Conservation (phyloP, 768 basidiomycete genomes). For the Wakefieldia striispora region DNA sequence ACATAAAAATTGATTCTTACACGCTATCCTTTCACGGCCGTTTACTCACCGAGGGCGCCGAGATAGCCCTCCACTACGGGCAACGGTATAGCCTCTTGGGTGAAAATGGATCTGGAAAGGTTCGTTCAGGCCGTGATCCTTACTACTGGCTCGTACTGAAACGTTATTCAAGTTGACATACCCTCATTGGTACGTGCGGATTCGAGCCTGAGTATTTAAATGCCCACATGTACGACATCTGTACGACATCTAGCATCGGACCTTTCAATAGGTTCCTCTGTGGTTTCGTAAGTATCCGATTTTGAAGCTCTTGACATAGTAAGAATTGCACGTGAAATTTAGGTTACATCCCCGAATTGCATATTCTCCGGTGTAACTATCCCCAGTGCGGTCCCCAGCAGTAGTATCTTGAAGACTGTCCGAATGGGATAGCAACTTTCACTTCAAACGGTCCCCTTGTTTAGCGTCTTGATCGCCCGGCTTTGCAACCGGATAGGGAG, state of each 20-base stretch:
- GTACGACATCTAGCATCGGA: neutral
- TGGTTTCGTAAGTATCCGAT: constrained; percentile 47
- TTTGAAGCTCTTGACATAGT: neutral
- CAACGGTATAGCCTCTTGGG: constrained; percentile 94
- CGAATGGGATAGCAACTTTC: constrained; percentile 75
- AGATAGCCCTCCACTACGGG: constrained; percentile 82
- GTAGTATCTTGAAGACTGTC: constrained; percentile 55
- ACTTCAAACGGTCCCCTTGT: constrained; percentile 58
- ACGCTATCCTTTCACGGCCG: constrained; percentile 98
- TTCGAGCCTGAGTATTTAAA: neutral
- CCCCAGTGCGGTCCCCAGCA: constrained; percentile 55
- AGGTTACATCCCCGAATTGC: constrained; percentile 74
- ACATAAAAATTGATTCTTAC: constrained; percentile 96
- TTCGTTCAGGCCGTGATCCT: constrained; percentile 50
- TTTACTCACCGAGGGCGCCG: constrained; percentile 62
- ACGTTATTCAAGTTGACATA: constrained; percentile 65
- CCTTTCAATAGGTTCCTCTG: constrained; percentile 54
- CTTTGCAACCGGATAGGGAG: constrained; percentile 54
- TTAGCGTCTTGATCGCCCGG: constrained; percentile 52
- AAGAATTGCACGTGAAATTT: neutral
- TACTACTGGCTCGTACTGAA: constrained; percentile 62
- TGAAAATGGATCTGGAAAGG: constrained; percentile 99
- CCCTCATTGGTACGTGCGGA: constrained; percentile 63
- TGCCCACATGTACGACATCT: no score
- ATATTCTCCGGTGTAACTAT: constrained; percentile 69